phyloP scores from a whole-genome alignment of 2,329 filamentous ascomycete genomes.

The Cladosporium sp. region DNA sequence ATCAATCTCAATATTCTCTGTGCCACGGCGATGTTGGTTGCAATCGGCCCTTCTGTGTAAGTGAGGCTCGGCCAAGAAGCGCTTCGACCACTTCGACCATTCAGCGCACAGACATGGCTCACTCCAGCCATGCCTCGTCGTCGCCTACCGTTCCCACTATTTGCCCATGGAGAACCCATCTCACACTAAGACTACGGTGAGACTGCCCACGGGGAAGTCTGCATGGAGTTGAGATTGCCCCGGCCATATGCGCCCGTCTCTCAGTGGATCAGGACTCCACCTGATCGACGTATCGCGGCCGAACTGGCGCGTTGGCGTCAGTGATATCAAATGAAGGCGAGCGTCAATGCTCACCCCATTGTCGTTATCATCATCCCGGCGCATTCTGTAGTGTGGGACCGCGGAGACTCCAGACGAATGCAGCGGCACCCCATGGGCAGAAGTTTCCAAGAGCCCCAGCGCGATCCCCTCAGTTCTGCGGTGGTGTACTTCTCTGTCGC shows the following conservation, averaged over 20 bases:
- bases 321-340: neutral
- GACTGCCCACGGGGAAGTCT: constrained; percentile 11
- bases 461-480: neutral
- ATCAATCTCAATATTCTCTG: too few species aligned
- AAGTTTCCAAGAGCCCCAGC: neutral
- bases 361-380: neutral
- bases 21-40: neutral
- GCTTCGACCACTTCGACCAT: too few species aligned
- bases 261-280: neutral
- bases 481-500: neutral
- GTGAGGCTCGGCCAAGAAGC: neutral
- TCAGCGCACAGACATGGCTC: constrained; percentile 2
- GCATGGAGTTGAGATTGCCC: neutral
- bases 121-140: neutral
- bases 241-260: neutral
- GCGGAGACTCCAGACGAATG: constrained; percentile 10
- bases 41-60: neutral
- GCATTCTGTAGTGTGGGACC: neutral
- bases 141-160: constrained; percentile 6
- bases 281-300: neutral
- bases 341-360: constrained; percentile 10
- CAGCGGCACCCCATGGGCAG: neutral
- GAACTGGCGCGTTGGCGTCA: neutral
- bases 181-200: neutral
- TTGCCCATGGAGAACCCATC: constrained; percentile 6